These are phyloP conservation scores for Mantamonas sphyraenae DNA, from an alignment of 78 protist species.

Conservation along the genomic window DNA sequence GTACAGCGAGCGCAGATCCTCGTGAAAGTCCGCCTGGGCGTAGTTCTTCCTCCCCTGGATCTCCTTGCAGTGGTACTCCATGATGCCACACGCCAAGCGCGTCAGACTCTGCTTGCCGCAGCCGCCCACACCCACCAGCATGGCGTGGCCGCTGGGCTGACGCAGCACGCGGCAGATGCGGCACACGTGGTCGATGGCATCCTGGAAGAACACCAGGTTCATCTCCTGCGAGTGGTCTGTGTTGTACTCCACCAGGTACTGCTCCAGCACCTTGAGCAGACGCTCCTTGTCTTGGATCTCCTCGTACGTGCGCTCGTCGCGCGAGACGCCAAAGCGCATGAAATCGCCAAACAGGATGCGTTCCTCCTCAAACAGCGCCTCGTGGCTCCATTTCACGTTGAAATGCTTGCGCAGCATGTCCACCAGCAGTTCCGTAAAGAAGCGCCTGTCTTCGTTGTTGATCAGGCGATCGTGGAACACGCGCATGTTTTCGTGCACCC, in stretches of 20 bases:
- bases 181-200: constrained; percentile 45
- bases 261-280: neutral
- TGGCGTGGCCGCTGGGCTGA: constrained; percentile 62
- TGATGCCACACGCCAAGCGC: constrained; percentile 39
- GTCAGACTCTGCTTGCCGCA: constrained; percentile 45
- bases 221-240: neutral
- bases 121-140: constrained; percentile 73
- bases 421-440: constrained; percentile 12
- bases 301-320: neutral
- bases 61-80: neutral
- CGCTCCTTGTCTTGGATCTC: constrained; percentile 4
- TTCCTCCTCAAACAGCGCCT: neutral
- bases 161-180: constrained; percentile 44
- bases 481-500: constrained; percentile 64
- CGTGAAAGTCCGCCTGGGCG: constrained; percentile 35
- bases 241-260: constrained; percentile 32
- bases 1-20: constrained; percentile 49
- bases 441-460: constrained; percentile 35
- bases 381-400: neutral
- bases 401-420: constrained; percentile 4
- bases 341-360: constrained; percentile 37
- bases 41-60: constrained; percentile 32
- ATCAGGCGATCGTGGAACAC: constrained; percentile 69
- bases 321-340: constrained; percentile 1
- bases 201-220: constrained; percentile 65